These are phyloP conservation scores for Tremellales sp. DNA, from an alignment of 1,284 basidiomycete species.

Conservation along the genomic window DNA sequence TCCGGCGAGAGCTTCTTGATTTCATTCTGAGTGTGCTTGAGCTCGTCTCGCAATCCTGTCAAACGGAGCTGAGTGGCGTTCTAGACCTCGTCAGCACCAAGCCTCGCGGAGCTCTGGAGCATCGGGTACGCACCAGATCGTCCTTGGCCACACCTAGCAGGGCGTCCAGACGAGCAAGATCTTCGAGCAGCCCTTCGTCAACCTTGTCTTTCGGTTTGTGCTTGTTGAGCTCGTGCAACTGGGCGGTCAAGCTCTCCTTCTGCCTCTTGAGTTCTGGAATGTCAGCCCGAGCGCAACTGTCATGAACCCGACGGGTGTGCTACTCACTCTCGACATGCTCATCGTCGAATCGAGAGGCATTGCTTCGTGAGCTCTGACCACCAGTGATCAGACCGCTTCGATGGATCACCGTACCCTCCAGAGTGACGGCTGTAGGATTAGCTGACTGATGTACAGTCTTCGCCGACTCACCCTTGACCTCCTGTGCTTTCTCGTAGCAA, in stretches of 20 bases:
- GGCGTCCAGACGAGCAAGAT: conserved; percentile 75
- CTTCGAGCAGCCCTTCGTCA: conserved; percentile 72
- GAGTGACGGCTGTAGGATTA: conserved; percentile 71
- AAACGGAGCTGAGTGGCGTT: conserved; percentile 32
- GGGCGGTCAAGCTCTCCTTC: conserved; percentile 70
- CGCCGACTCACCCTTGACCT: conserved; percentile 76
- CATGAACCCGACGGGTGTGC: background rate
- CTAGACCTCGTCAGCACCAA: conserved; percentile 6
- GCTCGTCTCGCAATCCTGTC: conserved; percentile 51
- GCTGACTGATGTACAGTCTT: background rate
- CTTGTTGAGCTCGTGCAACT: conserved; percentile 75
- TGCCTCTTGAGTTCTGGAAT: conserved; percentile 62
- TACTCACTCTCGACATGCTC: conserved; percentile 75
- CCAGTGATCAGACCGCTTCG: conserved; percentile 97
- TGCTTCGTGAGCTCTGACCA: conserved; percentile 68
- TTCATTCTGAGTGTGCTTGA: conserved; percentile 69
- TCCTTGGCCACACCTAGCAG: conserved; percentile 68
- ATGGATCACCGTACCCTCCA: conserved; percentile 96
- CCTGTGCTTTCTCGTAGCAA: conserved; percentile 88
- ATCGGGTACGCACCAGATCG: conserved; percentile 62
- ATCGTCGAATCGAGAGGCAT: conserved; percentile 92
- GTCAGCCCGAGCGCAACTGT: conserved; percentile 1
- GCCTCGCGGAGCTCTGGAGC: no score
- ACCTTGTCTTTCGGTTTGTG: conserved; percentile 74
- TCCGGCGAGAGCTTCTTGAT: conserved; percentile 65